Percentiles rank a stretch among this genome's conserved stretches.
Conservation (phyloP, 495 filamentous ascomycete genomes). For the Penicillium daleae region DNA sequence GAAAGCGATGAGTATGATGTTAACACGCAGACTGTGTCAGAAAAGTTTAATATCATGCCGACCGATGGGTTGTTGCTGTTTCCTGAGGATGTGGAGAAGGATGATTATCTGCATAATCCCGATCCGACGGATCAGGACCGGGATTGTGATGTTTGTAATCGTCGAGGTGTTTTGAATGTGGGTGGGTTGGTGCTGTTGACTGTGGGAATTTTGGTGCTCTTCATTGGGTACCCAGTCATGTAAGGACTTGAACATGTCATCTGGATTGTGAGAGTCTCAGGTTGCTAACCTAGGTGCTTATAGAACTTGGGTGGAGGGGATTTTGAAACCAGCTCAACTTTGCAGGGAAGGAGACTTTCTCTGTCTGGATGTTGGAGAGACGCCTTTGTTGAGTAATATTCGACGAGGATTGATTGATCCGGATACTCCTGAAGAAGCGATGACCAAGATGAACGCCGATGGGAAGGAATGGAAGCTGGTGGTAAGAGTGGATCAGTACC, state of each 20-base stretch:
- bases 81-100: conserved; percentile 78
- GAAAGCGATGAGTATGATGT: conserved; percentile 68
- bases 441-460: conserved; percentile 58
- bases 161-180: conserved; percentile 67
- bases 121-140: conserved; percentile 66
- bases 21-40: conserved; percentile 77
- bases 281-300: conserved; percentile 22
- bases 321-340: conserved; percentile 27
- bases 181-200: conserved; percentile 66
- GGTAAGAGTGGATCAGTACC: conserved; percentile 39
- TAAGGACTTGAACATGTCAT: conserved; percentile 40
- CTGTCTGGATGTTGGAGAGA: conserved; percentile 62
- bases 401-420: conserved; percentile 69
- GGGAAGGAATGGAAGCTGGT: conserved; percentile 69
- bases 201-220: conserved; percentile 65
- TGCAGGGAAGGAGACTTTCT: conserved; percentile 49
- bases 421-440: conserved; percentile 65
- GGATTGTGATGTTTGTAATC: conserved; percentile 70
- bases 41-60: conserved; percentile 79
- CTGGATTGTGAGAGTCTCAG: neutral
- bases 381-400: conserved; percentile 62
- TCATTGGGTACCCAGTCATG: conserved; percentile 77
- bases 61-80: conserved; percentile 71
- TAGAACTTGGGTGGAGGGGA: conserved; percentile 61
- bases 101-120: conserved; percentile 77